Evolutionary conservation across 306 rosid genomes (phyloP).

Genomic region (Hylodesmum podocarpum): DNA sequence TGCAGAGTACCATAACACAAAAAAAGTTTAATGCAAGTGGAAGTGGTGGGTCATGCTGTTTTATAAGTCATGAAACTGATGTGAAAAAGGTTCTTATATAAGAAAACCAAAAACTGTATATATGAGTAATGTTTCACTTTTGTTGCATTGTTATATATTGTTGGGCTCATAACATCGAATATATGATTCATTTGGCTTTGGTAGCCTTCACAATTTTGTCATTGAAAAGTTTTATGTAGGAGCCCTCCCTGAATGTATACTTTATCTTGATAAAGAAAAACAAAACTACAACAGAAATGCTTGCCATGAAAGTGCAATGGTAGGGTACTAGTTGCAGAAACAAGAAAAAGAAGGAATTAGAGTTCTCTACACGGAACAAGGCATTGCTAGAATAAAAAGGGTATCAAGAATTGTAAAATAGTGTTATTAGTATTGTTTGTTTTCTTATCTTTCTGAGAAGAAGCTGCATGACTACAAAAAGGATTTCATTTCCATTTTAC

Average conservation of each 20-base stretch:
- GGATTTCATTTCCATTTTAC: not conserved
- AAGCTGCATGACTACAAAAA: not conserved
- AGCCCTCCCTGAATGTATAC: not conserved
- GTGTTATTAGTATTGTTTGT: not conserved
- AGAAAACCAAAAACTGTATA: not conserved
- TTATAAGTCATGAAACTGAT: slow-evolving; percentile 26
- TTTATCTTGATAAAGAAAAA: not conserved
- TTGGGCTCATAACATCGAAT: too few relatives aligned
- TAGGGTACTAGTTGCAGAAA: slow-evolving; percentile 16
- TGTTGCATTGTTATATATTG: too few relatives aligned
- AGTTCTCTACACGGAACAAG: not conserved
- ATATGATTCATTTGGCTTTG: too few relatives aligned
- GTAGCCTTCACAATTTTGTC: too few relatives aligned
- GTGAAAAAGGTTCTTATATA: not conserved
- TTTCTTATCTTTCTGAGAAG: not conserved
- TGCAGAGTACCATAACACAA: slow-evolving; percentile 25
- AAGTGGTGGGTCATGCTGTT: slow-evolving; percentile 44
- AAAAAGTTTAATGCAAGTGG: not conserved
- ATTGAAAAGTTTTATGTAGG: slow-evolving; percentile 9
- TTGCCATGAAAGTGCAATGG: slow-evolving; percentile 22
- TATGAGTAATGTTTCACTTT: too few relatives aligned
- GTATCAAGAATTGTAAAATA: slow-evolving; percentile 1
- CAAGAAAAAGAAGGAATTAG: not conserved
- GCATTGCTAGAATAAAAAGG: not conserved
- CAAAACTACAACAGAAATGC: not conserved